These are phyloP conservation scores for Conticribra weissflogii DNA, from an alignment of 108 stramenopile genomes.

Conservation along the genomic window DNA sequence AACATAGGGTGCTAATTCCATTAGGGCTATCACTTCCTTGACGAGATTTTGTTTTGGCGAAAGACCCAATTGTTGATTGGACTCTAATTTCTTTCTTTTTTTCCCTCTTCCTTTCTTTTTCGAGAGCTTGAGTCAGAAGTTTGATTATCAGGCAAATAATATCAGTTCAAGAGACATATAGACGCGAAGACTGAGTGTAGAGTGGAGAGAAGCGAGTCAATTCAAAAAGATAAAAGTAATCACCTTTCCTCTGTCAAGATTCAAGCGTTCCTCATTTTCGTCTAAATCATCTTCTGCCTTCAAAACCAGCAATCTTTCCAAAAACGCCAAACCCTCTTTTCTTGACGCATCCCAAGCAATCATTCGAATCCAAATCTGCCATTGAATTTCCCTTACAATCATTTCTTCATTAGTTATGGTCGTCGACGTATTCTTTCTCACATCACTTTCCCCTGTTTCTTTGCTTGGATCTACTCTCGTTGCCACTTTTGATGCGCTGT, in stretches of 20 bases:
- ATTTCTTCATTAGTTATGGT: not conserved
- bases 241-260: not conserved
- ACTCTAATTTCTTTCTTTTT: not conserved
- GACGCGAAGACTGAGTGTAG: no score
- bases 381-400: constrained; percentile 20
- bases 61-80: not conserved
- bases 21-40: constrained; percentile 21
- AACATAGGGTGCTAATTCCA: constrained; percentile 40
- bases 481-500: not conserved
- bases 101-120: constrained; percentile 5
- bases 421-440: not conserved
- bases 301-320: constrained; percentile 14
- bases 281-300: not conserved
- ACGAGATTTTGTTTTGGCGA: constrained; percentile 32
- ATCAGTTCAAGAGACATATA: not conserved
- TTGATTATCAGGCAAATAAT: not conserved
- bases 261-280: not conserved
- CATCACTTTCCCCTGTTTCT: not conserved
- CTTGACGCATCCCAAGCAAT: constrained; percentile 37
- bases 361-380: constrained; percentile 49
- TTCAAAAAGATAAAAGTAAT: not conserved
- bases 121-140: not conserved
- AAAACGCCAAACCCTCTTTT: constrained; percentile 31
- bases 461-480: not conserved
- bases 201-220: not conserved